Evolutionary conservation across 257 asterid species (phyloP), one percentile per base, ranked within the genome.

Genomic region (Forsythia viridissima): DNA sequence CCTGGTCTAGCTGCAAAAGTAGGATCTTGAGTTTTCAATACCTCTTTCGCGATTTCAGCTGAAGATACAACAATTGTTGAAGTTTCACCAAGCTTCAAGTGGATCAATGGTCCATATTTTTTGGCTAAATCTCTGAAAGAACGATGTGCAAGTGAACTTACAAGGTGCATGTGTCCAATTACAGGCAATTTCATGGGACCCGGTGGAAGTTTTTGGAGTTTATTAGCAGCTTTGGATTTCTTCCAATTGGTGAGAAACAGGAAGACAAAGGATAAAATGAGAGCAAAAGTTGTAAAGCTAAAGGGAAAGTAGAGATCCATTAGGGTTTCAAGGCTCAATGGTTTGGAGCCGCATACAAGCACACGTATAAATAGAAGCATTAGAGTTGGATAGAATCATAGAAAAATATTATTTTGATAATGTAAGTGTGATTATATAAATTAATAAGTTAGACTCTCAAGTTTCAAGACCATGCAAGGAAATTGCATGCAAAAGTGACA

Each of bases 171-270:
- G 76, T 81, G 18, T 55, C 85, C 85, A 11, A 81, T 81, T 13
- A 81, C 15, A 5, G 85, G 85, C n/a, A 72, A 72, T 2, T 51
- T 51, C 16, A 61, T 77, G 0, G 85, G 85, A 13, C 85, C 85
- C 7, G 85, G 85, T 3, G 82, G 85, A 10, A 77, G 39, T 20
- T 75, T 20, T 0, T 46, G 1, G 12, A n/a, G 46, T 8, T 42
- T 42, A 42, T 8, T 18, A 21, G 4, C 52, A 70, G 34, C 46
- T 76, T 43, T 76, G 61, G 80, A 16, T 76, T 61, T 76, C 34
- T 42, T 66, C 66, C 43, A 44, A 24, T 65, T 76, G 10, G 9
- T 41, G 46, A 66, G 1, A 4, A 79, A n/a, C 12, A 74, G 16
- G 9, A 80, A 41, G 34, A 66, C 38, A 6, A 79, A 1, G 38